Percentiles rank a stretch among this genome's conserved stretches.
phyloP scores from a whole-genome alignment of 202 grass and related monocot genomes.

The Panicum virgatum region DNA sequence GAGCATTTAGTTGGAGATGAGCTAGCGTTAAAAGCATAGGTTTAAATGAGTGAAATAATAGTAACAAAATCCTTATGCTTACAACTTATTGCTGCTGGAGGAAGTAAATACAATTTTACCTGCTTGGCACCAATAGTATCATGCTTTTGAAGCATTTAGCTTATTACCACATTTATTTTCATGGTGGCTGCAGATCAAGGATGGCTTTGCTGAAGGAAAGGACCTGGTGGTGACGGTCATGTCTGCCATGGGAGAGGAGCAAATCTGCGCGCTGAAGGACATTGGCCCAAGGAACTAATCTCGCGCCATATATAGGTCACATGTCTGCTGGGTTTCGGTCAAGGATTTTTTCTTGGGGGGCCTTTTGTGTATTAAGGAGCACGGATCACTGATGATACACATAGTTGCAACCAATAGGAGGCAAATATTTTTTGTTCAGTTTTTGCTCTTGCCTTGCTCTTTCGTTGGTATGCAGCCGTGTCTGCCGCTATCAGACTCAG shows the following conservation, averaged over 20 bases:
- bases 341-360: too few relatives aligned
- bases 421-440: neutral
- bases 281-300: conserved; percentile 43
- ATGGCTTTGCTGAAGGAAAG: conserved; percentile 63
- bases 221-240: conserved; percentile 66
- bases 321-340: too few relatives aligned
- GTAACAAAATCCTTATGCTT: neutral
- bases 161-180: neutral
- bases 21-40: neutral
- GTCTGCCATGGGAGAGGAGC: conserved; percentile 71
- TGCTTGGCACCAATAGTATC: neutral
- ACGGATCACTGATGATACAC: too few relatives aligned
- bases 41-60: neutral
- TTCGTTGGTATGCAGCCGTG: neutral
- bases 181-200: conserved; percentile 44
- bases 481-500: neutral
- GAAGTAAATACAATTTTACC: neutral
- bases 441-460: neutral
- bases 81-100: neutral
- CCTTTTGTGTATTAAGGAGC: too few relatives aligned
- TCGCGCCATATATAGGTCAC: neutral
- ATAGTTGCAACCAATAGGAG: too few relatives aligned
- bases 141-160: neutral
- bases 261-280: conserved; percentile 57
- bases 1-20: neutral